Evolutionary conservation across 164 flowering plant genomes (phyloP).

Genomic region (Chimonanthus praecox): DNA sequence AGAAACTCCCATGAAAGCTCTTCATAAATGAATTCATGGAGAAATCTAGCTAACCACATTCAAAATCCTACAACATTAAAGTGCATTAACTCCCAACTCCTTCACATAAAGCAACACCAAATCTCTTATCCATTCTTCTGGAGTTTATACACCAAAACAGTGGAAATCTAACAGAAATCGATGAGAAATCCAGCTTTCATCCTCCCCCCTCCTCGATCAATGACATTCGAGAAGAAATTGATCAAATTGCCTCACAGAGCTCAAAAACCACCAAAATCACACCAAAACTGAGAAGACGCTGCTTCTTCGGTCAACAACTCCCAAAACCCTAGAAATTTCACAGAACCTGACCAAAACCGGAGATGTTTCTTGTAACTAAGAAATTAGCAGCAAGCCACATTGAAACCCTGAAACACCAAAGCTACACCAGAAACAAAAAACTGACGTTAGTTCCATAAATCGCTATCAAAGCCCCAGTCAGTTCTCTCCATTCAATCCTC

Average conservation of each 20-base stretch:
- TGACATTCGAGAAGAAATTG: not conserved
- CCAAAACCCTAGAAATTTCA: not conserved
- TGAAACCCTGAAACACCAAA: not conserved
- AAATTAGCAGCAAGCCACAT: not conserved
- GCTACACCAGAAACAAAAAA: not conserved
- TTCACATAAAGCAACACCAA: constrained; percentile 1
- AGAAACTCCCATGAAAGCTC: not conserved
- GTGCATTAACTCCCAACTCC: not conserved
- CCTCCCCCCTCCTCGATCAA: not conserved
- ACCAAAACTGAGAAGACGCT: not conserved
- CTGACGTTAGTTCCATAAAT: not conserved
- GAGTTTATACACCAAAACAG: not conserved
- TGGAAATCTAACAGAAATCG: not conserved
- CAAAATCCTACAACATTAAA: not conserved
- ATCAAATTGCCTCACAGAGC: not conserved
- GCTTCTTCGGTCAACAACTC: not conserved
- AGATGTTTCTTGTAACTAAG: not conserved
- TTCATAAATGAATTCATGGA: not conserved
- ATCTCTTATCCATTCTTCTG: not conserved
- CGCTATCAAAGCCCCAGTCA: not conserved
- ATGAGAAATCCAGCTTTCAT: not conserved
- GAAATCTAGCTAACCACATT: not conserved
- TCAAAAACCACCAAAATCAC: not conserved
- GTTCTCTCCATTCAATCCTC: not conserved
- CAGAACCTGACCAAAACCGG: not conserved